Base-by-base conservation (phyloP, 2,329 filamentous ascomycete species). In the Colletotrichum siamense region DNA sequence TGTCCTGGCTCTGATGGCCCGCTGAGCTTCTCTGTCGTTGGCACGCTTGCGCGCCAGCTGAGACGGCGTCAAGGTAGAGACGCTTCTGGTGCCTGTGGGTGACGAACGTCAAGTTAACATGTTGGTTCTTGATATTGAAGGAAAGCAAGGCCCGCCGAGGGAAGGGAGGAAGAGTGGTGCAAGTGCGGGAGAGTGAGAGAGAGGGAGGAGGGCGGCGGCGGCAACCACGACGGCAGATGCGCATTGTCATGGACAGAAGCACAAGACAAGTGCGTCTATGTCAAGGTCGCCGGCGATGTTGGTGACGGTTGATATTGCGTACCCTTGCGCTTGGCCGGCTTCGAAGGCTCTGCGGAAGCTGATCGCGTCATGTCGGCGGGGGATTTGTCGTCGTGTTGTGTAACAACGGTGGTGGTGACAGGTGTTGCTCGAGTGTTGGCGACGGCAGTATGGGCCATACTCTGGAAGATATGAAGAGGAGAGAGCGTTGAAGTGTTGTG, bases 11-110 rank as follows among this genome's bases (percentile, higher is more conserved):
- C 96, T 90, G 78, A 98, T 98, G 57, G 95, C 95, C 66, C 96
- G 91, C 86, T 98, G 96, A 57, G 96, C 96, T 85, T 98, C 95
- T 77, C 96, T 92, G 84, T 98, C 96, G 87, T 98, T 98, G 81
- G 95, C 95, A 78, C 96, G 91, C 88, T 98, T 98, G 84, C 96
- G 94, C 34, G 94, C 95, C 75, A 98, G 91, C 85, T 98, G 96
- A 77, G 96, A 94, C 8, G 95, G 94, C 13, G 95, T 98, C 82
- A 98, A 89, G 81, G 95, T 96, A 78, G 95, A 95, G 72, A 98
- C 96, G 78, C 95, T 96, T 79, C 95, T 92, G 75, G 94, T 91
- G 64, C 90, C 91, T 89, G 65, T 44, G 28, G 22, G 39, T 8
- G 8, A 26, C 44, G 32, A 28, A 71, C 28, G 34, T 65, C 64